Base-by-base conservation (phyloP, 768 basidiomycete genomes). In the Phaffia australis region DNA sequence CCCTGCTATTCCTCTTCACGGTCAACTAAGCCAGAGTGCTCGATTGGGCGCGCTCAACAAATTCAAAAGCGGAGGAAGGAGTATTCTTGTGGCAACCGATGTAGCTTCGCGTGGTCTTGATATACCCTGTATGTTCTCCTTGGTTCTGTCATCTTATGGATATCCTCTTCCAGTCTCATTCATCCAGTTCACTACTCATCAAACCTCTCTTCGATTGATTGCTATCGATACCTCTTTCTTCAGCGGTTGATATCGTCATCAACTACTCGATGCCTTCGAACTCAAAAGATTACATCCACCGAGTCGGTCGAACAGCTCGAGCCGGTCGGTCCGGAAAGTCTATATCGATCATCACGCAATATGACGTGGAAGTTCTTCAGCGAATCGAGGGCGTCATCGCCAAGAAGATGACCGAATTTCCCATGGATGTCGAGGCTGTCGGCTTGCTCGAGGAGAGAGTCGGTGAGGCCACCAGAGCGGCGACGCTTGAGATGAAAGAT, bases 271-370 rank as follows among this genome's bases (percentile, higher is more conserved):
- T 97, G 70, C 95, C 95, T 1, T 89, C 89, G 0, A 89, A 98
- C 75, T 97, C 93, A 19, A 98, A 99, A 79, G 95, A 98, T 76
- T 99, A 99, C 77, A 95, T 99, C 59, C 95, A 99, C 75, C 85
- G 95, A 54, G 95, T 99, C 14, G 95, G 95, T 49, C 84, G 95
- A 65, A 99, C 95, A 42, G 95, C 95, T 7, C 87, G 95, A 74
- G 95, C 95, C 2, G 95, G 95, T n/a, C 84, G 95, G 52, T 85
- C 91, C 1, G 95, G 95, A 54, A 97, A 97, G 79, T 86, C 89
- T 0, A 88, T 99, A 72, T 95, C 93, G n/a, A 83, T 99, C 51
- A 92, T 97, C 27, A 90, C 94, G 6, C 95, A 99, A 77, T 99
- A 98, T 76, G 95, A 99, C 71, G 91, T 99, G 63, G 95, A 98